Percentiles rank a stretch among this genome's conserved stretches.
These are phyloP conservation scores for Fusarium sp. DNA, from an alignment of 2,329 filamentous ascomycete species.

Conservation along the genomic window DNA sequence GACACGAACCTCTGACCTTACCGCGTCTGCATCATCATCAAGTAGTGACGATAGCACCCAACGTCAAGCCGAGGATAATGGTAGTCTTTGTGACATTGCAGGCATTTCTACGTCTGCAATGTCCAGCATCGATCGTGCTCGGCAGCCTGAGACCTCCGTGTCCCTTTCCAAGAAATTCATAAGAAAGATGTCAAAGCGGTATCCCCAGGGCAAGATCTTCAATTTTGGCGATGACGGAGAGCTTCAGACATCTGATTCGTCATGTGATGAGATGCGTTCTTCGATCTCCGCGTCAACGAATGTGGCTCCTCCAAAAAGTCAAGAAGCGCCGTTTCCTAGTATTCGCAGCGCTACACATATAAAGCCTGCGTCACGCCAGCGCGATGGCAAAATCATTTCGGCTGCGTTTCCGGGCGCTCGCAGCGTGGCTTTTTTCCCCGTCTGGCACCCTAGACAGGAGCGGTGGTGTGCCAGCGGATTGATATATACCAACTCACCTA, in stretches of 20 bases:
- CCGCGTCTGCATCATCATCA: not conserved
- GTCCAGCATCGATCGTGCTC: not conserved
- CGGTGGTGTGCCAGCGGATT: not conserved
- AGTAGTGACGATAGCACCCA: not conserved
- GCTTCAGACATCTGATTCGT: slow-evolving; percentile 5
- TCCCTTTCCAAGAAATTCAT: not conserved
- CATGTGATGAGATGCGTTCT: not conserved
- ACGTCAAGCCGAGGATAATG: too few relatives aligned
- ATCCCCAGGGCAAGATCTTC: not conserved
- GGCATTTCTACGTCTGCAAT: not conserved
- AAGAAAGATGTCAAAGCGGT: not conserved
- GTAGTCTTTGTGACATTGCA: not conserved
- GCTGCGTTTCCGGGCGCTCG: not conserved
- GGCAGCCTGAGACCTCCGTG: not conserved
- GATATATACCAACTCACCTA: not conserved
- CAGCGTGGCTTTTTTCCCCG: slow-evolving; percentile 7
- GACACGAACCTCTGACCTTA: not conserved
- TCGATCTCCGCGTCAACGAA: too few relatives aligned
- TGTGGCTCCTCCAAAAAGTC: too few relatives aligned
- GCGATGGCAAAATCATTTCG: not conserved
- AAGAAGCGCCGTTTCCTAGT: too few relatives aligned
- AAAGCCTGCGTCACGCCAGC: not conserved
- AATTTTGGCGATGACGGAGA: not conserved
- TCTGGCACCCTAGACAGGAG: not conserved
- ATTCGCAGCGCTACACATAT: too few relatives aligned